Percentiles rank a stretch among this genome's conserved stretches.
Conservation (phyloP, 2,329 filamentous ascomycete genomes). For the Aspergillus vadensis region DNA sequence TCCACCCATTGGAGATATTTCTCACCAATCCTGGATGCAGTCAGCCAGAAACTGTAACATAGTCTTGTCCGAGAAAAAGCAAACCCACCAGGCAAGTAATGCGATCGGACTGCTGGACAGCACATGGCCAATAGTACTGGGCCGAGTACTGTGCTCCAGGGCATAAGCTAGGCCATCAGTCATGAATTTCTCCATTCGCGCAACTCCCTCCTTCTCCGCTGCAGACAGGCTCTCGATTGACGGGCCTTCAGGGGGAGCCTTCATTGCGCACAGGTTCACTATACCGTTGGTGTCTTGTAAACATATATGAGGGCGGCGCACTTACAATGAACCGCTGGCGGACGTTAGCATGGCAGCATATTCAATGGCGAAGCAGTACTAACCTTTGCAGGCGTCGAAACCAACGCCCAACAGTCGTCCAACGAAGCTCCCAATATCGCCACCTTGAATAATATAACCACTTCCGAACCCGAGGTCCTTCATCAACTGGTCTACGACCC, state of each 20-base stretch:
- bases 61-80: too few relatives aligned
- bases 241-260: neutral
- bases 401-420: constrained; percentile 27
- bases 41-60: neutral
- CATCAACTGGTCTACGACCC: constrained; percentile 34
- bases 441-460: constrained; percentile 36
- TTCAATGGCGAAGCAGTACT: neutral
- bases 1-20: constrained; percentile 43
- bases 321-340: constrained; percentile 5
- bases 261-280: constrained; percentile 7
- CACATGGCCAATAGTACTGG: constrained; percentile 1
- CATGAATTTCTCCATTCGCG: neutral
- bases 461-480: constrained; percentile 30
- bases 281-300: neutral
- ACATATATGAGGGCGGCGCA: neutral
- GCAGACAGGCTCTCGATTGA: neutral
- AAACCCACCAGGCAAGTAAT: constrained; percentile 5
- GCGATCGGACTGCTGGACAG: constrained; percentile 7
- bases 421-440: constrained; percentile 34
- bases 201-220: neutral
- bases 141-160: constrained; percentile 4
- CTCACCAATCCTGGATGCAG: constrained; percentile 40
- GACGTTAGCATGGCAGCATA: neutral
- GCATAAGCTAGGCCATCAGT: constrained; percentile 6
- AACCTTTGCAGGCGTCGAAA: constrained; percentile 33